Evolutionary conservation across 2,329 filamentous ascomycete species (phyloP).

Genomic region (Cephalotrichum gorgonifer): DNA sequence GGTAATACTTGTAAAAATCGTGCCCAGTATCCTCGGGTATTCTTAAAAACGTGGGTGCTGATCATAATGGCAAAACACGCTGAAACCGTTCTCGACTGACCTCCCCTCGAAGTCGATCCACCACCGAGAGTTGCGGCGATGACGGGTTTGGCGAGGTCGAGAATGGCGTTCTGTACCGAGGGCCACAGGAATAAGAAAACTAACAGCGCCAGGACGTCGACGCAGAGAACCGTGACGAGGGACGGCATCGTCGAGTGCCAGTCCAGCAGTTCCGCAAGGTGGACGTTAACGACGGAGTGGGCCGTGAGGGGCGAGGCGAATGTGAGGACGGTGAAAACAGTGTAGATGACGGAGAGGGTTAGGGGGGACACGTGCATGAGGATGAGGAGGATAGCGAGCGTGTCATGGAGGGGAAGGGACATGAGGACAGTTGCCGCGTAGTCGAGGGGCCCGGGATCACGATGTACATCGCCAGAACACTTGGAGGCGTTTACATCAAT

Average conservation of each 20-base stretch:
- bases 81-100: conserved; percentile 31
- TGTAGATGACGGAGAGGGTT: conserved; percentile 79
- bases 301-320: conserved; percentile 78
- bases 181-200: conserved; percentile 84
- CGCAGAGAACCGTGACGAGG: conserved; percentile 70
- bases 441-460: conserved; percentile 62
- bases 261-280: conserved; percentile 85
- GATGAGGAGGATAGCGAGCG: conserved; percentile 91
- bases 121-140: conserved; percentile 86
- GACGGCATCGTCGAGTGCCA: conserved; percentile 79
- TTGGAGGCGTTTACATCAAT: conserved; percentile 63
- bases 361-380: conserved; percentile 86
- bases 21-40: conserved; percentile 37
- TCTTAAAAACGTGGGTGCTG: conserved; percentile 39
- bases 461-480: conserved; percentile 55
- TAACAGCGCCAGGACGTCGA: conserved; percentile 73
- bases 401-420: conserved; percentile 86
- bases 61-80: conserved; percentile 61
- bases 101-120: conserved; percentile 26
- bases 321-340: conserved; percentile 84
- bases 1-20: conserved; percentile 34
- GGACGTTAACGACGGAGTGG: conserved; percentile 68
- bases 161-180: conserved; percentile 74
- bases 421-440: conserved; percentile 78
- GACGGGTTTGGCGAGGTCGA: conserved; percentile 86